phyloP scores from a whole-genome alignment of 1,139 yeast species.

The Trichomonascaceae sp. region DNA sequence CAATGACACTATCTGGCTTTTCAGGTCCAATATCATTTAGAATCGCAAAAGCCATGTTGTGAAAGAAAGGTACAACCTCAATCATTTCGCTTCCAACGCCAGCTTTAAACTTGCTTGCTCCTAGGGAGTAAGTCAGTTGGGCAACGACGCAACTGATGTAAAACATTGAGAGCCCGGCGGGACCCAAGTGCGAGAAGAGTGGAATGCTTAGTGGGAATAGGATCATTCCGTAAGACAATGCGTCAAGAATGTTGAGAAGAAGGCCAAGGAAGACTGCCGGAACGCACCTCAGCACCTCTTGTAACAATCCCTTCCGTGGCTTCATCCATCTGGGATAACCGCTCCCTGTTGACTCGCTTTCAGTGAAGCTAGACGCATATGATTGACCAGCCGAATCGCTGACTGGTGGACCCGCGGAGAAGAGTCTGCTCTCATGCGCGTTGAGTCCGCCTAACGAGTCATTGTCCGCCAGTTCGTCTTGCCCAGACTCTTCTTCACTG shows the following conservation, averaged over 20 bases:
- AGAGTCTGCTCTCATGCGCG: neutral
- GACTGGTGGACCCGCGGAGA: neutral
- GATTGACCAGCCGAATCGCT: neutral
- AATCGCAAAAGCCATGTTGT: slow-evolving; percentile 77
- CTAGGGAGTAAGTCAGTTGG: slow-evolving; percentile 75
- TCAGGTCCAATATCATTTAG: slow-evolving; percentile 42
- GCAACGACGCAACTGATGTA: slow-evolving; percentile 81
- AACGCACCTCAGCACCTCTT: slow-evolving; percentile 35
- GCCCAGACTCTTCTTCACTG: slow-evolving; percentile 1
- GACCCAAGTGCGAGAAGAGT: slow-evolving; percentile 62
- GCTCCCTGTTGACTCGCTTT: slow-evolving; percentile 5
- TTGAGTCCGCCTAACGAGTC: neutral
- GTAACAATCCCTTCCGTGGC: slow-evolving; percentile 1
- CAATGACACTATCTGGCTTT: slow-evolving; percentile 48
- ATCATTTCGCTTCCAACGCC: slow-evolving; percentile 98
- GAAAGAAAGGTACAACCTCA: slow-evolving; percentile 95
- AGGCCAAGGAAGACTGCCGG: slow-evolving; percentile 82
- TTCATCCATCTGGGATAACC: slow-evolving; percentile 3
- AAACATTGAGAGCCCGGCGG: slow-evolving; percentile 88
- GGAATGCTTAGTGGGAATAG: slow-evolving; percentile 84
- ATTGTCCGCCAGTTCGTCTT: slow-evolving; percentile 1
- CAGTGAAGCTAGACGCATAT: neutral
- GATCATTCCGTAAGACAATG: slow-evolving; percentile 93
- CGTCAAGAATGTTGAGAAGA: slow-evolving; percentile 77
- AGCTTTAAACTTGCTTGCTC: slow-evolving; percentile 78